Conservation (phyloP, 129 eudicot genomes). For the Helichrysum umbraculigerum region DNA sequence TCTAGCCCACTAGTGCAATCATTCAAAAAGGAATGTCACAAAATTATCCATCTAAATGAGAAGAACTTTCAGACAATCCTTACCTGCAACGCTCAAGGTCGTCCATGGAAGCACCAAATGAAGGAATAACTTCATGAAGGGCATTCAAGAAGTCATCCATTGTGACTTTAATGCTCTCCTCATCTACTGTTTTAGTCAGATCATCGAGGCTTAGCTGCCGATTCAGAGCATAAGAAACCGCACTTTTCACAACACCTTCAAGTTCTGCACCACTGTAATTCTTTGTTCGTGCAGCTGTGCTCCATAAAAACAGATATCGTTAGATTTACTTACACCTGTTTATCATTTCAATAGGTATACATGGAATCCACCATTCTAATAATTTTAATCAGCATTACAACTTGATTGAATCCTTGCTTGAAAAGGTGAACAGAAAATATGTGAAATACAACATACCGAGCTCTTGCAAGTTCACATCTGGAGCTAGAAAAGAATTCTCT, state of each 20-base stretch:
- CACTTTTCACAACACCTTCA: constrained; percentile 99
- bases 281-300: constrained; percentile 95
- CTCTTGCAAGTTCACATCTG: constrained; percentile 89
- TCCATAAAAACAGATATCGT: constrained; percentile 17
- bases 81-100: constrained; percentile 98
- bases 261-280: constrained; percentile 99
- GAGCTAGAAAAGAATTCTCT: constrained; percentile 93
- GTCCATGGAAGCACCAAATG: constrained; percentile 95
- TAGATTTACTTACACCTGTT: background rate
- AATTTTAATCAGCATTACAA: background rate
- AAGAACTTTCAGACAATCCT: background rate
- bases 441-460: constrained; percentile 56
- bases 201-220: constrained; percentile 88
- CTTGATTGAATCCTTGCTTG: constrained; percentile 7
- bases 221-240: constrained; percentile 89
- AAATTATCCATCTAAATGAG: background rate
- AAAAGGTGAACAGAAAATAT: background rate
- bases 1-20: background rate
- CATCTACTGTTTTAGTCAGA: constrained; percentile 85
- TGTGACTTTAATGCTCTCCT: constrained; percentile 85
- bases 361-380: background rate
- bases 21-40: background rate
- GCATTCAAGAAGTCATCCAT: constrained; percentile 98
- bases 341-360: background rate
- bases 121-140: constrained; percentile 76